Evolutionary conservation across 768 basidiomycete genomes (phyloP), one percentile per base, ranked within the genome.

Genomic region (Infundibulicybe gibba): DNA sequence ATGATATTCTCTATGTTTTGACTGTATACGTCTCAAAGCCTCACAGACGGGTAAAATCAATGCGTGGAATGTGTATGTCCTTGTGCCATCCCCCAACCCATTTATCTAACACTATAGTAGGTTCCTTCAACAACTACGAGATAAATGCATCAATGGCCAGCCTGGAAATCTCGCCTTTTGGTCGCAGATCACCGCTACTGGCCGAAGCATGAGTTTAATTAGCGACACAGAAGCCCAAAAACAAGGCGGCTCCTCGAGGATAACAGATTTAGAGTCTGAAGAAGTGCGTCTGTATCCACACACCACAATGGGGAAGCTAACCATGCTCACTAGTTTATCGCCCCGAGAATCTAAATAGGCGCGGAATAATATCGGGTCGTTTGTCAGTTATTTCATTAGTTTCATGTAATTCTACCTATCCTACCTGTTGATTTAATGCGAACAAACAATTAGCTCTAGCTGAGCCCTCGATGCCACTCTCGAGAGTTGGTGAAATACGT

Each of bases 1-100:
- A 49, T 41, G 77, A 59, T 20, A 21, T 3, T 37, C 40, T 9
- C 17, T 34, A 37, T 10, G 16, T 44, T 30, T 21, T 13, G 20
- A 43, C n/a, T 33, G 11, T 41, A 8, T 17, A 30, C 50, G 40
- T 12, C 39, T 38, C 6, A 31, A 33, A 15, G 19, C 5, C 16
- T 5, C 45, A 20, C 53, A 90, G 81, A 87, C 91, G 66, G 87
- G 91, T 61, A 88, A 92, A 61, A 79, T 91, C 32, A 85, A 87
- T 39, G 78, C 77, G 30, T 93, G 90, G 90, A 92, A 93, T 64
- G 65, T 58, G 85, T 86, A 53, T 54, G 78, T 70, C 32, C 40
- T n/a, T n/a, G 41, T 12, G 16, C 15, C 44, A 34, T 21, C 25
- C 16, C 44, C 40, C 30, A 19, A 15, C 9, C 37, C 3, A 17